Conservation (phyloP, 192 early-diverging fungal genomes). For the Gamsiella multidivaricata region DNA sequence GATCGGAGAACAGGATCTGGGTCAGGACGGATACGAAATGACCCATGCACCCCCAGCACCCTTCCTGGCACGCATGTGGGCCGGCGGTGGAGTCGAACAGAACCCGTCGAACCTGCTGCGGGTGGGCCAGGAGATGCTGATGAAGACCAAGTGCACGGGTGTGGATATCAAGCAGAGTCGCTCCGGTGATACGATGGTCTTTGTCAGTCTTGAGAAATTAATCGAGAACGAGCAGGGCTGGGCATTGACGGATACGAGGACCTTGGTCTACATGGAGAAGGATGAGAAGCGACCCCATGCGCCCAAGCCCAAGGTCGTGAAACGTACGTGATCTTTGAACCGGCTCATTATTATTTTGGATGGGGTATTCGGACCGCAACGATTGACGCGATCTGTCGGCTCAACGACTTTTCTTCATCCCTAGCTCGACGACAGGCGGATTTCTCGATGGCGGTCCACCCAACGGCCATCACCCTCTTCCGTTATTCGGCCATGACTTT, state of each 20-base stretch:
- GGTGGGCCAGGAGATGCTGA: conserved; percentile 70
- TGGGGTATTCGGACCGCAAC: not conserved
- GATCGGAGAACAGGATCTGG: conserved; percentile 70
- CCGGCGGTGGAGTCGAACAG: conserved; percentile 77
- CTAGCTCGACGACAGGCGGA: conserved; percentile 66
- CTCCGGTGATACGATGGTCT: conserved; percentile 65
- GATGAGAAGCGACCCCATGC: conserved; percentile 7
- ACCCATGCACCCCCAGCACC: conserved; percentile 81
- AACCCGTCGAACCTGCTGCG: conserved; percentile 67
- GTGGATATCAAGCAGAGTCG: conserved; percentile 66
- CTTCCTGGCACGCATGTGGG: conserved; percentile 88
- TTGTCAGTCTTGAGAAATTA: conserved; percentile 76
- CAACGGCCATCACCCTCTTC: conserved; percentile 81
- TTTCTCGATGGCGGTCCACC: conserved; percentile 64
- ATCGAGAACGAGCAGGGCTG: conserved; percentile 70
- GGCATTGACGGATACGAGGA: conserved; percentile 72
- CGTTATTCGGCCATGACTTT: conserved; percentile 91
- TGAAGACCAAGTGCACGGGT: conserved; percentile 66
- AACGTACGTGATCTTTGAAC: conserved; percentile 30
- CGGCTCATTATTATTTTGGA: not conserved
- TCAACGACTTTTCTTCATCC: not conserved
- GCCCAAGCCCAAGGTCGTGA: conserved; percentile 39
- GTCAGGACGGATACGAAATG: conserved; percentile 86
- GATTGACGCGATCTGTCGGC: no score
- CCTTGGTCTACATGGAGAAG: conserved; percentile 73